A percentile compares a stretch with the other conserved stretches of the same genome.
phyloP scores from a whole-genome alignment of 1,284 basidiomycete genomes.

The Fomitopsis pinicola region DNA sequence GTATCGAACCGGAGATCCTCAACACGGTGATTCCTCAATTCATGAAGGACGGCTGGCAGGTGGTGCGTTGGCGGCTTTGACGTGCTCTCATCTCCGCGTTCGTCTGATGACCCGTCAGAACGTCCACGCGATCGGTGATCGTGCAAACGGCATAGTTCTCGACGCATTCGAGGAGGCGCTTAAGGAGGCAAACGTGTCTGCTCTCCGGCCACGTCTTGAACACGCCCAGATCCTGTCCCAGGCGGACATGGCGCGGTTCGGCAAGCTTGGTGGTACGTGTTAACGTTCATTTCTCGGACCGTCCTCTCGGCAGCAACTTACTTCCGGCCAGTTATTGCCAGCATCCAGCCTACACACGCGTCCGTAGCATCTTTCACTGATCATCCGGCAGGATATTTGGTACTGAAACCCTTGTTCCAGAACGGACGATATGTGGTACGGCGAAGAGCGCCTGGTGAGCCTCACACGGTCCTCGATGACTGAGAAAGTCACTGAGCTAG shows the following conservation, averaged over 20 bases:
- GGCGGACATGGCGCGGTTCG: constrained; percentile 71
- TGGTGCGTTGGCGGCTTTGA: constrained; percentile 45
- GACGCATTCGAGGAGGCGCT: constrained; percentile 76
- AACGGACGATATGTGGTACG: constrained; percentile 88
- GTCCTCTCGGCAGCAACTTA: neutral
- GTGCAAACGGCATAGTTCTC: constrained; percentile 81
- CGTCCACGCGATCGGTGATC: constrained; percentile 89
- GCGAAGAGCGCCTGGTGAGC: constrained; percentile 71
- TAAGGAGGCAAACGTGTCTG: constrained; percentile 50
- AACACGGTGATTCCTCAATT: constrained; percentile 64
- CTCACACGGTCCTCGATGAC: constrained; percentile 6
- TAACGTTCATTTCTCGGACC: constrained; percentile 6
- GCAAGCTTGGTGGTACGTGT: constrained; percentile 63
- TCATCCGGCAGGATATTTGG: neutral
- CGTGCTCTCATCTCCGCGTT: neutral
- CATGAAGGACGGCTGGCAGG: constrained; percentile 75
- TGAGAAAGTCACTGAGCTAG: constrained; percentile 2
- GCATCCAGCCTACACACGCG: constrained; percentile 89
- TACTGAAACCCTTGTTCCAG: constrained; percentile 30
- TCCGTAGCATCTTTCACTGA: constrained; percentile 33
- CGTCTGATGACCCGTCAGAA: constrained; percentile 44
- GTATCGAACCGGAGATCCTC: constrained; percentile 61
- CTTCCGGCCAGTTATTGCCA: constrained; percentile 55
- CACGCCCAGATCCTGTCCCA: constrained; percentile 84
- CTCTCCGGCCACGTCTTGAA: constrained; percentile 79